phyloP scores from a whole-genome alignment of 805 yeast species.

The Clavispora santaluciae region DNA sequence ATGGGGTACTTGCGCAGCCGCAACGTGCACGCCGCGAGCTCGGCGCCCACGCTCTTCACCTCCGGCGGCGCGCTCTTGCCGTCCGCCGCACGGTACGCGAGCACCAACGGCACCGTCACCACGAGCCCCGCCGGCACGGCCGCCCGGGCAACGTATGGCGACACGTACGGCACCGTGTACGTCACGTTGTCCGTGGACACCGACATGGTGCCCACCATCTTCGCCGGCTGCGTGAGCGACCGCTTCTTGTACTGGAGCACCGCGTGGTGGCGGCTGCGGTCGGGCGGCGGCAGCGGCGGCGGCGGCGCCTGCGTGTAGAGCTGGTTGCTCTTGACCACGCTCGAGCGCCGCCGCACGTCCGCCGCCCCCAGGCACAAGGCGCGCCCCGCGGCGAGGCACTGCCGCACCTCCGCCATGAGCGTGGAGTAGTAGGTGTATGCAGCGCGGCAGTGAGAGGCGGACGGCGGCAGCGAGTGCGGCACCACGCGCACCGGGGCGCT shows the following conservation, averaged over 20 bases:
- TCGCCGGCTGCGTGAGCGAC: constrained; percentile 17
- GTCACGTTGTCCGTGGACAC: constrained; percentile 14
- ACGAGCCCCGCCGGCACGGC: constrained; percentile 2
- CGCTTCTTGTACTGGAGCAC: constrained; percentile 19
- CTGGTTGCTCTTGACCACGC: constrained; percentile 16
- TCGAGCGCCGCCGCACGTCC: constrained; percentile 5
- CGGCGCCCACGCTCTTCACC: constrained; percentile 11
- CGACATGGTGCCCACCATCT: constrained; percentile 19
- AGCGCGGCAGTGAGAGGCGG: not conserved
- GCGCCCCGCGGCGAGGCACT: not conserved
- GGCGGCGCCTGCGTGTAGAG: constrained; percentile 5
- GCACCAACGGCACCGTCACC: constrained; percentile 3
- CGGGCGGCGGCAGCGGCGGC: not conserved
- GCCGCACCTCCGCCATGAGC: not conserved
- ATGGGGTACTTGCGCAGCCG: constrained; percentile 27
- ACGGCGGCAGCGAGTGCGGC: constrained; percentile 7
- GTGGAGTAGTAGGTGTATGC: not conserved
- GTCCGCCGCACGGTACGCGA: constrained; percentile 7
- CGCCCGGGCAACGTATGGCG: constrained; percentile 3
- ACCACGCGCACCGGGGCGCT: constrained; percentile 20
- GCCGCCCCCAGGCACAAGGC: too few species aligned
- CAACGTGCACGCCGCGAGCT: constrained; percentile 14
- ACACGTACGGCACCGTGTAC: constrained; percentile 11
- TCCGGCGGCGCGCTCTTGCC: constrained; percentile 11
- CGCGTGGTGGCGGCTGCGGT: constrained; percentile 16